Evolutionary conservation across 2,329 filamentous ascomycete species (phyloP), one percentile per base, ranked within the genome.

Genomic region (Colletotrichum sidae): DNA sequence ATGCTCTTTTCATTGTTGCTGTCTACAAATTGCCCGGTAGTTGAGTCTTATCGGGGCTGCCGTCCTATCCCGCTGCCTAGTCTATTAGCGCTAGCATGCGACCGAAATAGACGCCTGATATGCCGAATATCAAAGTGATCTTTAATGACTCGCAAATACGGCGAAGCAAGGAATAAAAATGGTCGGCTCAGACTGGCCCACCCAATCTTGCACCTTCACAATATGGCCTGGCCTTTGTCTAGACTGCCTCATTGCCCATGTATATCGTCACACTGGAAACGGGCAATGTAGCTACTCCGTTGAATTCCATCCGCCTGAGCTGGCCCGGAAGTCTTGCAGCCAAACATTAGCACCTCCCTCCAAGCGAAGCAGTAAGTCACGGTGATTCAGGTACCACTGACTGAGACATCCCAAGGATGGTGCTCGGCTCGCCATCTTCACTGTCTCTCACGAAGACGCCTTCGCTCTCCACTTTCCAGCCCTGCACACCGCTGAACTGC

Each of bases 391-490:
- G 60, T 50, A 10, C 64, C 60, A 67, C 64, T 67, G 60, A 67
- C 64, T 65, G 64, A 60, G 64, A 67, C 55, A 64, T 55, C 12
- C 64, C 64, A 15, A 64, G 39, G 35, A 64, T 49, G 47, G 55
- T 17, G 42, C 65, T 39, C 37, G 51, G 39, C n/a, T n/a, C 41
- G 6, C 44, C 46, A 39, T 72, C 65, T 3, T 72, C 67, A 42
- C 67, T 69, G 4, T 64, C 47, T 33, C 74, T 69, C 3, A 81
- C 77, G 44, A 86, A 81, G n/a, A 84, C 73, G 1, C 84, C 84
- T 6, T 81, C 77, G 2, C 78, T 70, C 45, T 76, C 78, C 49
- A 82, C 78, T 15, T 73, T 76, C 84, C 84, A 86, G 3, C 73
- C 75, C 25, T 73, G 70, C 2, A 74, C 71, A 0, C 72, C 72